Base-by-base conservation (phyloP, 2,329 filamentous ascomycete species). In the Chrysoporthe deuterocubensis region DNA sequence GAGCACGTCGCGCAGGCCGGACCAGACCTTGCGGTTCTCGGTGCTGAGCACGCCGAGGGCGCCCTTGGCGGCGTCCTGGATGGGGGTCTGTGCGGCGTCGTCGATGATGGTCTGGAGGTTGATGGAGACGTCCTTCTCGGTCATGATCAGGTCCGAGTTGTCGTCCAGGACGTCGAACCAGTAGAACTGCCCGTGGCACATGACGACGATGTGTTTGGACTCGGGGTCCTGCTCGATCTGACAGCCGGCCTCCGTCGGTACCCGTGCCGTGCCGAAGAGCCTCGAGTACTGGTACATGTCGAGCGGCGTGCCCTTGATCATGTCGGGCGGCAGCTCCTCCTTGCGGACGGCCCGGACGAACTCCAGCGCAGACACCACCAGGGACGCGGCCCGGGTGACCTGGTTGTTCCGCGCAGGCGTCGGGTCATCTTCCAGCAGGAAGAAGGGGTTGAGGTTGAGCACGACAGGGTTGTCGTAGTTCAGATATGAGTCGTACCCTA, bases 231-330 rank as follows among this genome's bases (percentile, higher is more conserved):
- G 94, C 71, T 94, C 94, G 74, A 99, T 98, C 73, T 97, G 92
- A 77, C 96, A 99, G 5, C 96, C 96, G 76, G 96, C 90, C 42
- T 97, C 93, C 0, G 95, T 98, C 0, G 96, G 96, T 9, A 99
- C 92, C 72, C 96, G 89, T 58, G 96, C 94, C 0, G 96, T 98
- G 63, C 96, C 96, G 75, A 99, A 99, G 40, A 99, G 84, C 21
- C 95, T 88, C 0, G 95, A 97, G 81, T 97, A 98, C 78, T 99
- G 96, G 78, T 97, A 97, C 96, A 99, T 99, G 84, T 93, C 96
- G 21, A 99, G 84, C 0, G 96, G 94, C 32, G 89, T 90, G 26
- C 93, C 93, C 73, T 90, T 91, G 70, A 97, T 80, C 1, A 86
- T 94, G 79, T 99, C 96, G 0, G 96, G 94, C 0, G 93, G 92